Conservation (phyloP, 176 grass and related monocot genomes). For the Juncus effusus region DNA sequence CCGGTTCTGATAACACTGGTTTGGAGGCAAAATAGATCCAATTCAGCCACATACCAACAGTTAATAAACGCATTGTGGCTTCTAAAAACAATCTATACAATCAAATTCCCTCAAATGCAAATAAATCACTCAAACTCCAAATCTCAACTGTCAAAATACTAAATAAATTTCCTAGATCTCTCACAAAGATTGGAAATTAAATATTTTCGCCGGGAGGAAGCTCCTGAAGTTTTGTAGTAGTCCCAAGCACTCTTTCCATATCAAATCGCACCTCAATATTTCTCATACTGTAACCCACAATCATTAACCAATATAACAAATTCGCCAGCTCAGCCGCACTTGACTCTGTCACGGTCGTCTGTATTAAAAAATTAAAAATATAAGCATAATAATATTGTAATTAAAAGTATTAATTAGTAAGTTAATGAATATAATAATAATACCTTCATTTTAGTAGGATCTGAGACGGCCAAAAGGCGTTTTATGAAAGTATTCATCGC, state of each 20-base stretch:
- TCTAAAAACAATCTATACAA: no score
- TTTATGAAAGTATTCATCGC: slow-evolving; percentile 96
- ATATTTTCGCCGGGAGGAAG: slow-evolving; percentile 72
- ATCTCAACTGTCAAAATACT: no score
- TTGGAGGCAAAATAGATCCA: no score
- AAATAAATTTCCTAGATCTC: slow-evolving; percentile 6
- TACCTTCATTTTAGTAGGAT: slow-evolving; percentile 92
- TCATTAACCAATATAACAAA: slow-evolving; percentile 84
- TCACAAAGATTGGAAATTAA: slow-evolving; percentile 15
- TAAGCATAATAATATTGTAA: slow-evolving; percentile 5
- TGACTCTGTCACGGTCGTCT: slow-evolving; percentile 71
- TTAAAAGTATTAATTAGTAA: background rate
- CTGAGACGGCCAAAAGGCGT: slow-evolving; percentile 76
- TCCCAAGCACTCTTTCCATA: slow-evolving; percentile 81
- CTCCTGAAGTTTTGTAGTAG: slow-evolving; percentile 50
- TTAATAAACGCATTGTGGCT: no score
- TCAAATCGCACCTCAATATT: slow-evolving; percentile 93
- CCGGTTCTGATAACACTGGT: no score
- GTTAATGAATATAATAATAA: background rate
- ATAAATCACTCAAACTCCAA: no score
- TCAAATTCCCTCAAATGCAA: no score
- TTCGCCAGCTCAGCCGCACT: slow-evolving; percentile 71
- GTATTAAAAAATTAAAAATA: slow-evolving; percentile 5
- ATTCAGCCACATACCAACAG: no score
- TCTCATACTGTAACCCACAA: slow-evolving; percentile 86